A percentile compares a stretch with the other conserved stretches of the same genome.
These are phyloP conservation scores for Wallacemonas sp. DNA, from an alignment of 208 protist species.

Conservation along the genomic window DNA sequence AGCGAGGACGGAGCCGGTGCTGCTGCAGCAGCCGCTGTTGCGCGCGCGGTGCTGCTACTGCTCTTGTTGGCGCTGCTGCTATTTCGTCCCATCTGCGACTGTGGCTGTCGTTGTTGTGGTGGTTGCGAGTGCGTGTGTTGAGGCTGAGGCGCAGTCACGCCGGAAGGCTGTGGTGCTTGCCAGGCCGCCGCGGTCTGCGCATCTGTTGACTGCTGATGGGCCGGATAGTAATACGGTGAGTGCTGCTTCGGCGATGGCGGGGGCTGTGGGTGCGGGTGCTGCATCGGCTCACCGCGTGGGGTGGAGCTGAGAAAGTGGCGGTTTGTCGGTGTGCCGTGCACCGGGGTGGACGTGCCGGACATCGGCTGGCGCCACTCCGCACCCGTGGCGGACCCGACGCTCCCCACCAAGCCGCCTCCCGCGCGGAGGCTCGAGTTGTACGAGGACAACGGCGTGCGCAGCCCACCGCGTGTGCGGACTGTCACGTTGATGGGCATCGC, in stretches of 20 bases:
- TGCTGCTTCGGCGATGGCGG: background rate
- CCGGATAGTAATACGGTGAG: background rate
- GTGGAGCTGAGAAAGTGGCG: background rate
- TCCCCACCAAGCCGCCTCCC: constrained; percentile 1
- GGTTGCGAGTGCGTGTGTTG: background rate
- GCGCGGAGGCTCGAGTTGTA: constrained; percentile 11
- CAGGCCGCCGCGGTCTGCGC: too few relatives aligned
- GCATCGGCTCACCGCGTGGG: background rate
- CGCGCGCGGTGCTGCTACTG: too few relatives aligned
- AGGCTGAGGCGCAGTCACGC: too few relatives aligned
- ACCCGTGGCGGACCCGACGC: background rate
- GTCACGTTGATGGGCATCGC: constrained; percentile 15
- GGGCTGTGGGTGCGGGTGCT: background rate
- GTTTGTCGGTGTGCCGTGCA: background rate
- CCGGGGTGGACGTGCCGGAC: background rate
- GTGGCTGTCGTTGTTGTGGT: background rate
- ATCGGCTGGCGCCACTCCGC: background rate
- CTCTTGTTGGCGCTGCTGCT: too few relatives aligned
- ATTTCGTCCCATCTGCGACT: too few relatives aligned
- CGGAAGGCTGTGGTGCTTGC: too few relatives aligned
- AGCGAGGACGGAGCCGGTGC: background rate
- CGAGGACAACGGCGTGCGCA: constrained; percentile 11
- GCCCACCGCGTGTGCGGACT: background rate
- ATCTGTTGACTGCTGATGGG: too few relatives aligned
- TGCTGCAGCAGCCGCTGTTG: background rate